Conservation (phyloP, 78 protist genomes). For the Dictyostelium citrinum region DNA sequence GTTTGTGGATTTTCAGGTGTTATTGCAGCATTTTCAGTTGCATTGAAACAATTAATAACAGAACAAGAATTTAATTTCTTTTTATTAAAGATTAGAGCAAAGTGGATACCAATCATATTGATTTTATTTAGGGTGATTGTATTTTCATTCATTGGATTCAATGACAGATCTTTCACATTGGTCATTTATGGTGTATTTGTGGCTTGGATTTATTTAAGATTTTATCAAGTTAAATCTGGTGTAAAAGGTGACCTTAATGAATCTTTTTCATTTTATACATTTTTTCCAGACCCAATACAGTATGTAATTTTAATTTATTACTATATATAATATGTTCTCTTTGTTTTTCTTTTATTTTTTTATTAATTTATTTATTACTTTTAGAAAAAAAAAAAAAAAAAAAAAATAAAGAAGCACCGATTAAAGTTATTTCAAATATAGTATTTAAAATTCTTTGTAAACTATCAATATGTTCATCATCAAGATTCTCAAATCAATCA, state of each 20-base stretch:
- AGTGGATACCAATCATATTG: conserved; percentile 5
- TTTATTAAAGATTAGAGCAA: background rate
- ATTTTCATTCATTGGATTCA: background rate
- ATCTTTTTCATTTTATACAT: conserved; percentile 50
- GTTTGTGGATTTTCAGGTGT: conserved; percentile 62
- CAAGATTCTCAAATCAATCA: background rate
- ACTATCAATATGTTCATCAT: background rate
- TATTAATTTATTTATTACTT: no score
- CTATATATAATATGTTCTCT: background rate
- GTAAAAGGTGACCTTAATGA: conserved; percentile 57
- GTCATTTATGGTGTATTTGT: conserved; percentile 3
- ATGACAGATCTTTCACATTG: background rate
- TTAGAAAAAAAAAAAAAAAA: background rate
- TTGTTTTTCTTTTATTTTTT: background rate
- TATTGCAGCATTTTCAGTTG: conserved; percentile 40
- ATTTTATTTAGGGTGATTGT: background rate
- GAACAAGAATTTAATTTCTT: conserved; percentile 20
- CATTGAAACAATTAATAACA: conserved; percentile 47
- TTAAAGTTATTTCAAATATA: conserved; percentile 26
- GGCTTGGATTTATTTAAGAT: conserved; percentile 57
- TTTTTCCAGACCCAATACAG: conserved; percentile 75
- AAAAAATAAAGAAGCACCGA: conserved; percentile 37
- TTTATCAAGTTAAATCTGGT: conserved; percentile 62
- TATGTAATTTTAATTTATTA: background rate
- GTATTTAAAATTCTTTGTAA: conserved; percentile 14